Evolutionary conservation across 2,329 filamentous ascomycete species (phyloP).

Genomic region (Diaporthe citriasiana): DNA sequence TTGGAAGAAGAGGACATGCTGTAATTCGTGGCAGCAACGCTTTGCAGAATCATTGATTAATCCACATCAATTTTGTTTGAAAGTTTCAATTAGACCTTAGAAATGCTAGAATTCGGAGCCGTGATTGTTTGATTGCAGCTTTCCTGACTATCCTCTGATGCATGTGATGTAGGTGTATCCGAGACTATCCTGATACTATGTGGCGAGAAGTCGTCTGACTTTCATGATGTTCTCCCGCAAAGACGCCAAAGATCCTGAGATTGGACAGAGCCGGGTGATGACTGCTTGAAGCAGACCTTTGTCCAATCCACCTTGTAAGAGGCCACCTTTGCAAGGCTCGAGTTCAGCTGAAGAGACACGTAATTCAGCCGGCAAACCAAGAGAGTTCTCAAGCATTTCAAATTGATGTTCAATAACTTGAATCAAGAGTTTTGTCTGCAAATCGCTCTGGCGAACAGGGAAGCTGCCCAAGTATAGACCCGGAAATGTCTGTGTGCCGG

Average conservation of each 20-base stretch:
- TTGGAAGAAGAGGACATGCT: background rate
- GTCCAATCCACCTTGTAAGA: background rate
- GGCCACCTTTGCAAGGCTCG: background rate
- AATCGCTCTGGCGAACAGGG: background rate
- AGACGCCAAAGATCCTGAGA: background rate
- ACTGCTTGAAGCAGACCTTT: background rate
- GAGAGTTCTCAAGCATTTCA: background rate
- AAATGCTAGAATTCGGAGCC: background rate
- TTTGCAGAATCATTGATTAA: background rate
- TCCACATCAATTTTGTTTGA: background rate
- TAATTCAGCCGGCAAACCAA: background rate
- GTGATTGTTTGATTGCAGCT: too few relatives aligned
- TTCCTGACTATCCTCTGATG: background rate
- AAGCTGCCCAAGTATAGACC: conserved; percentile 5
- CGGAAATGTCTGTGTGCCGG: background rate
- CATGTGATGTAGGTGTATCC: too few relatives aligned
- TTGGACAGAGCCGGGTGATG: background rate
- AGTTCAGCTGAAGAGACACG: background rate
- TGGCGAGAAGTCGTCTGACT: background rate
- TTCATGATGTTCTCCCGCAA: background rate
- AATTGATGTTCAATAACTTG: conserved; percentile 16
- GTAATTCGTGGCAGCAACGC: background rate
- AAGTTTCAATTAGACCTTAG: background rate
- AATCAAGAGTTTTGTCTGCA: conserved; percentile 2
- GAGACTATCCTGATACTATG: background rate